Evolutionary conservation across 768 basidiomycete species (phyloP).

Genomic region (Harrya chromipes): DNA sequence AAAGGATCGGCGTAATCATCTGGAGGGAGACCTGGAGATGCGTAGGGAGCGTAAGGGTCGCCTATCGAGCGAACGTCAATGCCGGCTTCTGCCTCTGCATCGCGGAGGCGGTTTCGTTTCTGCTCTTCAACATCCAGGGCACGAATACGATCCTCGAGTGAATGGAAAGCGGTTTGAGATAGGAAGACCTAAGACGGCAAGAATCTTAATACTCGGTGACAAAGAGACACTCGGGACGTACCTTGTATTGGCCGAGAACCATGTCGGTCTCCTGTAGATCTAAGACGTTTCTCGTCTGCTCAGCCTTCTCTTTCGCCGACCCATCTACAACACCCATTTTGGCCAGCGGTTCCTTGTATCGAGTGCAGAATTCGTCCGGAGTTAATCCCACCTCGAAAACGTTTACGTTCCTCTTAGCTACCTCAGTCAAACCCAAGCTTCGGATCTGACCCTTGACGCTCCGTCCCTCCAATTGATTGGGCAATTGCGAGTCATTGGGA

Average conservation of each 20-base stretch:
- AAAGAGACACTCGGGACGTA: slow-evolving; percentile 26
- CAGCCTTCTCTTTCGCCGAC: slow-evolving; percentile 54
- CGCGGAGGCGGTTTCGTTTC: slow-evolving; percentile 73
- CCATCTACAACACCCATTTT: slow-evolving; percentile 58
- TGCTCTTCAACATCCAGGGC: slow-evolving; percentile 82
- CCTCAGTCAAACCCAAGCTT: slow-evolving; percentile 73
- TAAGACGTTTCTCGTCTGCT: slow-evolving; percentile 54
- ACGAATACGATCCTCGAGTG: slow-evolving; percentile 84
- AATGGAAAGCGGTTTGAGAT: slow-evolving; percentile 80
- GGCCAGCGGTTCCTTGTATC: slow-evolving; percentile 71
- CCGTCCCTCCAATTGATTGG: slow-evolving; percentile 90
- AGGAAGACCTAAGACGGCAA: slow-evolving; percentile 71
- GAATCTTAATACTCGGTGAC: not conserved
- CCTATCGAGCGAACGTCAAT: slow-evolving; percentile 50
- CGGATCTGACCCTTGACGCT: slow-evolving; percentile 91
- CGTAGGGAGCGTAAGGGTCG: slow-evolving; percentile 81
- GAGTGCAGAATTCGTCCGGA: slow-evolving; percentile 78
- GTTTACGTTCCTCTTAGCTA: slow-evolving; percentile 62
- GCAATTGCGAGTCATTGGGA: slow-evolving; percentile 93
- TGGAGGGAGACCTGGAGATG: slow-evolving; percentile 45
- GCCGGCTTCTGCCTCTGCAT: slow-evolving; percentile 71
- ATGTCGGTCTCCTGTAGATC: slow-evolving; percentile 67
- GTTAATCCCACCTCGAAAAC: slow-evolving; percentile 85
- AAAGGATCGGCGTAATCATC: slow-evolving; percentile 52
- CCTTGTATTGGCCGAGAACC: slow-evolving; percentile 82